A percentile compares a stretch with the other conserved stretches of the same genome.
Conservation (phyloP, 2,329 filamentous ascomycete genomes). For the Didymella pomorum region DNA sequence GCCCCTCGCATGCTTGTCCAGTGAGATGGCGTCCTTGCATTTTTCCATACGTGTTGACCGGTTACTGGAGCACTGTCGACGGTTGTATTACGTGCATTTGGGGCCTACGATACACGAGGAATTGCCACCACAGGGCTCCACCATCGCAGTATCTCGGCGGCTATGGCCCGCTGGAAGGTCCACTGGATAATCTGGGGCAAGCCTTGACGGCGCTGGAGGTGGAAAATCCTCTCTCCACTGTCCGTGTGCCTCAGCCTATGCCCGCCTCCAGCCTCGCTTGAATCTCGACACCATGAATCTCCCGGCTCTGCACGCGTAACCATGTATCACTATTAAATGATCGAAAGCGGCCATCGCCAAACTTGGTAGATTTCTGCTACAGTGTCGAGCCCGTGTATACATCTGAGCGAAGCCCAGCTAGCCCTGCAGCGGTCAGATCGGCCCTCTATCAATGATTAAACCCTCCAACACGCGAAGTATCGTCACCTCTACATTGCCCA, state of each 20-base stretch:
- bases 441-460: not conserved
- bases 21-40: not conserved
- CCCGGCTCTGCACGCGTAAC: no score
- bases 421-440: not conserved
- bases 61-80: not conserved
- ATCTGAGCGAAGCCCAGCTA: not conserved
- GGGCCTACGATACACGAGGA: not conserved
- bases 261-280: not conserved
- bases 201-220: conserved; percentile 8
- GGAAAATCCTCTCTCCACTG: conserved; percentile 11
- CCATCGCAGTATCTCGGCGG: conserved; percentile 5
- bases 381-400: not conserved
- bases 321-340: no score
- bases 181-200: conserved; percentile 6
- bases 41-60: not conserved
- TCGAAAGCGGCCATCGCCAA: no score
- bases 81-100: not conserved
- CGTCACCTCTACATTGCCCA: not conserved
- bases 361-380: not conserved
- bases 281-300: not conserved
- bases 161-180: conserved; percentile 13
- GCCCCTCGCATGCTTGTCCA: not conserved
- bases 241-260: conserved; percentile 11
- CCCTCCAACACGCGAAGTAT: not conserved
- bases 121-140: conserved; percentile 13